phyloP scores from a whole-genome alignment of 2,329 filamentous ascomycete genomes.

The Zarea fungicola region DNA sequence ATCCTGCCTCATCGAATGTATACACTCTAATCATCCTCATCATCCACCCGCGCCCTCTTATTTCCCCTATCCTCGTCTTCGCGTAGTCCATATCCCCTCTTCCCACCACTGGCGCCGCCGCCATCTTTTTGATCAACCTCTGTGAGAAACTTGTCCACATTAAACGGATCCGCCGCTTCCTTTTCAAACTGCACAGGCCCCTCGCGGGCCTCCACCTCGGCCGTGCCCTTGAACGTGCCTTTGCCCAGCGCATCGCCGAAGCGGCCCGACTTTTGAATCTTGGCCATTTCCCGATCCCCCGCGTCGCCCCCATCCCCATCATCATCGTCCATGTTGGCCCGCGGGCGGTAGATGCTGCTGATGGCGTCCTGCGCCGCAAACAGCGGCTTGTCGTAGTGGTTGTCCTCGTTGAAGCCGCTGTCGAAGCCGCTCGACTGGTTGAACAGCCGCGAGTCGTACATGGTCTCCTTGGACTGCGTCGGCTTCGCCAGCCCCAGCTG shows the following conservation, averaged over 20 bases:
- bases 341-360: constrained; percentile 86
- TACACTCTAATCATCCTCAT: constrained; percentile 42
- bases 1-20: no score
- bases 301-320: constrained; percentile 76
- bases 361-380: constrained; percentile 95
- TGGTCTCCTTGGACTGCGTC: constrained; percentile 83
- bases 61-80: constrained; percentile 54
- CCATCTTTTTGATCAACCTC: constrained; percentile 63
- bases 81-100: constrained; percentile 73
- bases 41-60: constrained; percentile 75
- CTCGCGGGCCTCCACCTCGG: constrained; percentile 76
- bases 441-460: constrained; percentile 96
- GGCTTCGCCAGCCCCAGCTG: constrained; percentile 92
- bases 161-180: constrained; percentile 79
- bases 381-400: constrained; percentile 92
- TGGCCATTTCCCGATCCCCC: constrained; percentile 77
- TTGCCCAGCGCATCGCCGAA: constrained; percentile 83
- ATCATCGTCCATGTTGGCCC: constrained; percentile 67
- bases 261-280: constrained; percentile 77
- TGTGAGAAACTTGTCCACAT: constrained; percentile 87
- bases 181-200: constrained; percentile 97
- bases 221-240: constrained; percentile 85
- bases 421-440: constrained; percentile 91
- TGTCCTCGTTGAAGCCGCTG: constrained; percentile 93
- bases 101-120: constrained; percentile 25